These are phyloP conservation scores for Cercospora sojina DNA, from an alignment of 2,329 filamentous ascomycete genomes.

Conservation along the genomic window DNA sequence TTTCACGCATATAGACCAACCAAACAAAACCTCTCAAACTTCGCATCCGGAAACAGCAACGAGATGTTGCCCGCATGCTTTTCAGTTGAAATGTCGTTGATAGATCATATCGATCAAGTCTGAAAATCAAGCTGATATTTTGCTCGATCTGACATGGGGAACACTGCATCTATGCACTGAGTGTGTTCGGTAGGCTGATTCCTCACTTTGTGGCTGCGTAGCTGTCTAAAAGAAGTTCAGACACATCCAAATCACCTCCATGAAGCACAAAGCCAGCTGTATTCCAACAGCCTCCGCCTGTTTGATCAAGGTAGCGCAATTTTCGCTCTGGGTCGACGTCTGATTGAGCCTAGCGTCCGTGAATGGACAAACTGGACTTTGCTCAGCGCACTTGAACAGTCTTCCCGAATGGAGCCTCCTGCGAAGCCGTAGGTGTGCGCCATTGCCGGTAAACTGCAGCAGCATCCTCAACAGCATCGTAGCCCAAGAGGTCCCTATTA, in stretches of 20 bases:
- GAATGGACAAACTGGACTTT: not conserved
- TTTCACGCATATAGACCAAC: not conserved
- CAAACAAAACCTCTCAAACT: not conserved
- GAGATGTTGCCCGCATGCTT: not conserved
- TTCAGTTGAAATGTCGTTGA: not conserved
- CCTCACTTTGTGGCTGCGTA: too few species aligned
- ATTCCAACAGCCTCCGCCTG: too few species aligned
- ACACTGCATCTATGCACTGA: too few species aligned
- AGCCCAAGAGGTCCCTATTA: not conserved
- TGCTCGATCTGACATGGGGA: too few species aligned
- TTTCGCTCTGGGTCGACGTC: not conserved
- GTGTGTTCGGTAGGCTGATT: too few species aligned
- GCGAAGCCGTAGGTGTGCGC: not conserved
- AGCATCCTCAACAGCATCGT: not conserved
- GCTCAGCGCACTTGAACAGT: not conserved
- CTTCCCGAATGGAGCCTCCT: not conserved
- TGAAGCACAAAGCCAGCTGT: too few species aligned
- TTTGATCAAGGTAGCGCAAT: too few species aligned
- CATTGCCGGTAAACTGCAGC: not conserved
- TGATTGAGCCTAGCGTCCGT: not conserved
- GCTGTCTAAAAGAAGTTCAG: not conserved
- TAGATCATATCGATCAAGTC: not conserved
- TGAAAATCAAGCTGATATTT: not conserved
- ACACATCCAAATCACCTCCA: not conserved
- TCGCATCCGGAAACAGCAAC: not conserved